These are phyloP conservation scores for Neopestalotiopsis rosae DNA, from an alignment of 2,329 filamentous ascomycete species.

Conservation along the genomic window DNA sequence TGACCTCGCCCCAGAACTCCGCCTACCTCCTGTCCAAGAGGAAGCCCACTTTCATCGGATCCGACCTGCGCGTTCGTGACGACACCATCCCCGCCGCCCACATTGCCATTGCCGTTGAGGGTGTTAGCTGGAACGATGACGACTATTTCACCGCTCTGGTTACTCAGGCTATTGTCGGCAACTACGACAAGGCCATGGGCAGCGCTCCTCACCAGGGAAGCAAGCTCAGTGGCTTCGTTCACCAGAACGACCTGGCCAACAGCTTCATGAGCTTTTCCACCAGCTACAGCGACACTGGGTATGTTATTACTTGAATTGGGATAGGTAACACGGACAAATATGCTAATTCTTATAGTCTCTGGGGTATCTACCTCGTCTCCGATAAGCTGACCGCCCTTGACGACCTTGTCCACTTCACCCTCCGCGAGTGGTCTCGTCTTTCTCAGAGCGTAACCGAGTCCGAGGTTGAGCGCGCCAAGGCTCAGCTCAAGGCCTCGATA, in stretches of 20 bases:
- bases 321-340: too few relatives aligned
- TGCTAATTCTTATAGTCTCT: constrained; percentile 71
- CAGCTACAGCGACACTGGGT: constrained; percentile 99
- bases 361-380: constrained; percentile 98
- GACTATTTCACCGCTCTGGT: constrained; percentile 99
- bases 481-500: constrained; percentile 97
- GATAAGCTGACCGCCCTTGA: constrained; percentile 88
- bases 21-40: constrained; percentile 80
- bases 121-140: constrained; percentile 98
- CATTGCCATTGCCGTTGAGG: constrained; percentile 98
- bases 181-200: constrained; percentile 99
- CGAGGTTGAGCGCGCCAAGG: constrained; percentile 98
- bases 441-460: constrained; percentile 86
- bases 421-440: constrained; percentile 97
- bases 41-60: constrained; percentile 94
- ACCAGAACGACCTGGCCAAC: constrained; percentile 95
- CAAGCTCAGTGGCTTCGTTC: constrained; percentile 94
- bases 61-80: constrained; percentile 93
- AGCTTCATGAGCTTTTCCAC: constrained; percentile 99
- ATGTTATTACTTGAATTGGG: constrained; percentile 46
- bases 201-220: constrained; percentile 96
- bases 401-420: constrained; percentile 96
- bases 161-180: constrained; percentile 97
- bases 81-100: constrained; percentile 96
- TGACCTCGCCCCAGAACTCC: constrained; percentile 74